phyloP scores from a whole-genome alignment of 2,329 filamentous ascomycete species.

The Lachnellula subtilissima region DNA sequence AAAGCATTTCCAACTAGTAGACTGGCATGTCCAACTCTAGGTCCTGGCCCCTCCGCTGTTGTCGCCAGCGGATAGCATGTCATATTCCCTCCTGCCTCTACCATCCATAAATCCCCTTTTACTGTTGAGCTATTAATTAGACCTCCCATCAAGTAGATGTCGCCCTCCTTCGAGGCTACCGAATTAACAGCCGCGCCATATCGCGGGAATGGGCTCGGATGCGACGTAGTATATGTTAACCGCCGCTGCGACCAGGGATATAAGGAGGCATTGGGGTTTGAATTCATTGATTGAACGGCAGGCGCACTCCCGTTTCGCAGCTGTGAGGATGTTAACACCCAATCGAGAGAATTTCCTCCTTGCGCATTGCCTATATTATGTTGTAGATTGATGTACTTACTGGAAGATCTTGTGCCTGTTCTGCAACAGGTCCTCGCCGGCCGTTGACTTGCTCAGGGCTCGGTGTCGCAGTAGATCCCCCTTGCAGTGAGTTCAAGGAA shows the following conservation, averaged over 20 bases:
- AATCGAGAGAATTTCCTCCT: background rate
- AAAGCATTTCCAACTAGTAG: constrained; percentile 96
- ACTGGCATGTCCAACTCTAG: constrained; percentile 89
- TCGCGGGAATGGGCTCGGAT: constrained; percentile 85
- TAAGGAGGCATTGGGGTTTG: constrained; percentile 68
- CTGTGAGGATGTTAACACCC: constrained; percentile 32
- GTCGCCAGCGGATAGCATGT: constrained; percentile 89
- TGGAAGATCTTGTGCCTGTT: constrained; percentile 34
- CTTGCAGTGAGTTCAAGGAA: constrained; percentile 64
- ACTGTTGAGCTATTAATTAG: constrained; percentile 92
- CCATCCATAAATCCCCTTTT: constrained; percentile 96
- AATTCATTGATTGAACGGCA: constrained; percentile 30
- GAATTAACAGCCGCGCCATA: constrained; percentile 97
- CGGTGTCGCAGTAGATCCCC: constrained; percentile 21
- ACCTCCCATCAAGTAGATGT: constrained; percentile 96
- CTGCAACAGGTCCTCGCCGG: constrained; percentile 47
- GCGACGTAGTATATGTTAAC: constrained; percentile 76
- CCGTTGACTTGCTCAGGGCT: constrained; percentile 44
- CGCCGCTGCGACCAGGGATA: constrained; percentile 95
- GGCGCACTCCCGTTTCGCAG: constrained; percentile 47
- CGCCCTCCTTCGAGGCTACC: constrained; percentile 88
- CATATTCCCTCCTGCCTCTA: constrained; percentile 83
- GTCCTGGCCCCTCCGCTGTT: constrained; percentile 88
- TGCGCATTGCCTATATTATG: constrained; percentile 3
- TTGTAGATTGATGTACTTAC: constrained; percentile 31